Evolutionary conservation across 305 asterid species (phyloP), one percentile per base, ranked within the genome.

Genomic region (Fraxinus baroniana): DNA sequence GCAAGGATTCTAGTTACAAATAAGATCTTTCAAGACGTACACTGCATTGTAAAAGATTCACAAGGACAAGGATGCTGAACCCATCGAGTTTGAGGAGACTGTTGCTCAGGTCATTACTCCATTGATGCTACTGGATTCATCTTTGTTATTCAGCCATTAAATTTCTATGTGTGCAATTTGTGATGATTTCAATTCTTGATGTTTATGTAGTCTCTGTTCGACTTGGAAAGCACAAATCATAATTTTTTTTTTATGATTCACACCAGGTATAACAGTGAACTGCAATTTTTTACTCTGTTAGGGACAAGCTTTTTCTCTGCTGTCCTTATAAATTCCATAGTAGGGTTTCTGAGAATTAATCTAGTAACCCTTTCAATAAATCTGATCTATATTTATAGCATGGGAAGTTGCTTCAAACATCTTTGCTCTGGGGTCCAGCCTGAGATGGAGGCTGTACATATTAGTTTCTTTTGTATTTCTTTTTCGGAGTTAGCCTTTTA

Each of bases 151-250:
- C 62, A 12, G n/a, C 18, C 15, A 0, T 44, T 6, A 5, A 8
- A 22, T 36, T 1, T 52, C 30, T 36, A 3, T 33, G 12, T 18
- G 32, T 10, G 8, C 8, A 60, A 5, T 7, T 79, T 70, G 9
- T 76, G 6, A 28, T 80, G 28, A 49, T 13, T 57, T 68, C 1
- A 32, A 26, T 72, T 3, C 28, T 68, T 79, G n/a, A 13, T 41
- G 30, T 74, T 5, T 81, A 37, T 72, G 0, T 86, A 93, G 95
- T 97, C 97, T 20, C 83, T 93, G 72, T 92, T 91, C 83, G 97
- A 93, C 83, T 84, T 93, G 90, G 97, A 93, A 73, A 93, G 90
- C 68, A 90, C 97, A 57, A 92, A 92, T 88, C 94, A 90, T 74
- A 97, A 93, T 82, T 88, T 93, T 10, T 24, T 8, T 26, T 22